A percentile compares a stretch with the other conserved stretches of the same genome.
Evolutionary conservation across 352 stramenopile species (phyloP).

Genomic region (Phytophthora pseudosyringae): DNA sequence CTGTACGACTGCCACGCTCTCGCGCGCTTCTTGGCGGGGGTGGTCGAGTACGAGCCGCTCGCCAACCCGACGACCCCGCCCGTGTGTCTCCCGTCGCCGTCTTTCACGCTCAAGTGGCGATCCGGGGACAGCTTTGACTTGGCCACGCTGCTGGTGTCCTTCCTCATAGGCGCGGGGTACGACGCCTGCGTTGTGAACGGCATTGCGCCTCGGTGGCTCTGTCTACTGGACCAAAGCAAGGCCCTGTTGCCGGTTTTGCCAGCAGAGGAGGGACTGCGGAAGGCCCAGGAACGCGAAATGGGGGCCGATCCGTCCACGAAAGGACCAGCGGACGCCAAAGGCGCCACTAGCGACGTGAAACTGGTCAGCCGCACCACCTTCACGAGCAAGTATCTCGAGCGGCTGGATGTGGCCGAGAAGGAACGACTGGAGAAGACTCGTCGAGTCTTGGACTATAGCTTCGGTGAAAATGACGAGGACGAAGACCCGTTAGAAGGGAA

Average conservation of each 20-base stretch:
- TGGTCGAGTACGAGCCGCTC: conserved; percentile 94
- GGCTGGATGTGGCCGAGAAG: conserved; percentile 57
- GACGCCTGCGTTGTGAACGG: conserved; percentile 95
- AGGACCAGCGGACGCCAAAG: conserved; percentile 18
- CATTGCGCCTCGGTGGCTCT: conserved; percentile 88
- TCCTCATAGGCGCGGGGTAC: conserved; percentile 94
- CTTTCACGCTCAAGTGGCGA: conserved; percentile 88
- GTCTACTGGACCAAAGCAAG: conserved; percentile 91
- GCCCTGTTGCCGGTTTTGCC: conserved; percentile 67
- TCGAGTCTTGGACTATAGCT: conserved; percentile 48
- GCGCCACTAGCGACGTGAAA: conserved; percentile 31
- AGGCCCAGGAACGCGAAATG: conserved; percentile 44
- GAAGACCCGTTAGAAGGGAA: conserved; percentile 76
- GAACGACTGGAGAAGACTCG: conserved; percentile 48
- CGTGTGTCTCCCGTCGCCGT: conserved; percentile 79
- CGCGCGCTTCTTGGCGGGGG: conserved; percentile 90
- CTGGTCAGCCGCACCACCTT: conserved; percentile 67
- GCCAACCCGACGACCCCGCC: conserved; percentile 80
- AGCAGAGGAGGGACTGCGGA: conserved; percentile 56
- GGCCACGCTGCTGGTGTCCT: conserved; percentile 87
- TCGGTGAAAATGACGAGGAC: conserved; percentile 74
- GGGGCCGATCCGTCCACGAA: conserved; percentile 13
- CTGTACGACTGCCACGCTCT: conserved; percentile 92
- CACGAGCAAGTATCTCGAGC: conserved; percentile 70
- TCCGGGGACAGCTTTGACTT: conserved; percentile 95